Percentiles rank a stretch among this genome's conserved stretches.
Evolutionary conservation across 2,329 filamentous ascomycete genomes (phyloP).

Genomic region (Venturiaceae sp.): DNA sequence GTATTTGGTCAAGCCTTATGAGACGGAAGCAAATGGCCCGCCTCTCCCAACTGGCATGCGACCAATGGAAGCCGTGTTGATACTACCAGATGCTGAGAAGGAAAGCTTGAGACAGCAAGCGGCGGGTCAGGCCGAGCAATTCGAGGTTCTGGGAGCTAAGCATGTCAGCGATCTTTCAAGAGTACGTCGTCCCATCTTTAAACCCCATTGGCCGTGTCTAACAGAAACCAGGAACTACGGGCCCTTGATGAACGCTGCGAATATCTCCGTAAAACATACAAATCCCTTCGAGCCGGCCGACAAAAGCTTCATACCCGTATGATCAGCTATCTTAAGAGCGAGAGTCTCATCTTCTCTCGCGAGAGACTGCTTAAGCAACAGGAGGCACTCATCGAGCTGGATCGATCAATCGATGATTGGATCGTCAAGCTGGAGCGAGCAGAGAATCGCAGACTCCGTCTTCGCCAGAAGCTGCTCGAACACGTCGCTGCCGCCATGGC

Average conservation of each 20-base stretch:
- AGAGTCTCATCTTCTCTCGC: conserved; percentile 60
- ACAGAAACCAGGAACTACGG: conserved; percentile 51
- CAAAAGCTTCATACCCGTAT: conserved; percentile 69
- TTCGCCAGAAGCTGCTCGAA: conserved; percentile 72
- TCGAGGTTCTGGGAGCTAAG: conserved; percentile 28
- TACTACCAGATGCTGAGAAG: conserved; percentile 24
- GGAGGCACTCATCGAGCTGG: conserved; percentile 67
- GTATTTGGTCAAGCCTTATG: neutral
- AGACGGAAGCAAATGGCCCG: neutral
- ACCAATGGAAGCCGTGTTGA: conserved; percentile 21
- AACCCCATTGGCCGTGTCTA: neutral
- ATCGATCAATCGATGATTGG: conserved; percentile 73
- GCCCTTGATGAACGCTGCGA: conserved; percentile 69
- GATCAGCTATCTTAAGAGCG: conserved; percentile 65
- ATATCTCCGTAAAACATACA: conserved; percentile 68
- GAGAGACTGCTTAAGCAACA: conserved; percentile 72
- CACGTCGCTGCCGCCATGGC: conserved; percentile 61
- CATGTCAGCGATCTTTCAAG: conserved; percentile 46
- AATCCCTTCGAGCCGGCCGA: conserved; percentile 62
- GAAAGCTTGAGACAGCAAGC: conserved; percentile 27
- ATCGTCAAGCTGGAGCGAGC: conserved; percentile 69
- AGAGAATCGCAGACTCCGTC: conserved; percentile 64
- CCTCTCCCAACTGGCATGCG: conserved; percentile 25
- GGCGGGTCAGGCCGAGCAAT: conserved; percentile 27
- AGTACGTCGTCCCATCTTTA: conserved; percentile 27